Evolutionary conservation across 371 early-diverging fungal genomes (phyloP).

Genomic region (Sporodiniella umbellata): DNA sequence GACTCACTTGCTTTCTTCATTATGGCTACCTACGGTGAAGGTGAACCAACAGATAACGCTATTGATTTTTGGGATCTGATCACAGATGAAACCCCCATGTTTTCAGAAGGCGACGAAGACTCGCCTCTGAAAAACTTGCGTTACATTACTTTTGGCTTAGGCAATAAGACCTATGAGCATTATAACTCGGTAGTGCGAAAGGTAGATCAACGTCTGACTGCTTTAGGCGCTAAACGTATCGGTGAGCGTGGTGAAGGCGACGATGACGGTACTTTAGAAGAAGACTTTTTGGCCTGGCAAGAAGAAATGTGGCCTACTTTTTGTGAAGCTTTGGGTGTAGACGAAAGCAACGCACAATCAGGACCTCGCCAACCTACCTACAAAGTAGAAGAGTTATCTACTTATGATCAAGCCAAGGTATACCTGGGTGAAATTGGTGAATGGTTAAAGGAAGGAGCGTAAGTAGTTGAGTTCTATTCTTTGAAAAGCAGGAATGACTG

Average conservation of each 20-base stretch:
- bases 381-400: constrained; percentile 35
- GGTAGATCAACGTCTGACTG: constrained; percentile 59
- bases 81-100: constrained; percentile 65
- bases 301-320: constrained; percentile 77
- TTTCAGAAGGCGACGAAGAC: constrained; percentile 50
- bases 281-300: constrained; percentile 94
- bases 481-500: neutral
- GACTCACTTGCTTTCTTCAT: constrained; percentile 74
- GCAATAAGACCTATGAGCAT: constrained; percentile 97
- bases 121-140: constrained; percentile 59
- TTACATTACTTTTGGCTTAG: constrained; percentile 90
- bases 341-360: constrained; percentile 42
- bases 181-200: constrained; percentile 81
- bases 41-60: constrained; percentile 93
- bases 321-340: constrained; percentile 70
- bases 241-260: constrained; percentile 92
- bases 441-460: constrained; percentile 32
- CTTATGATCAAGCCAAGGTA: constrained; percentile 36
- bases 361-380: constrained; percentile 44
- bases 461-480: constrained; percentile 13
- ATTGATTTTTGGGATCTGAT: constrained; percentile 83
- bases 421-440: constrained; percentile 65
- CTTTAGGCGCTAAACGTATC: constrained; percentile 76
- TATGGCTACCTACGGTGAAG: constrained; percentile 89
- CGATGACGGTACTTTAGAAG: constrained; percentile 93